These are phyloP conservation scores for Fennellomyces sp. DNA, from an alignment of 371 early-diverging fungal species.

Conservation along the genomic window DNA sequence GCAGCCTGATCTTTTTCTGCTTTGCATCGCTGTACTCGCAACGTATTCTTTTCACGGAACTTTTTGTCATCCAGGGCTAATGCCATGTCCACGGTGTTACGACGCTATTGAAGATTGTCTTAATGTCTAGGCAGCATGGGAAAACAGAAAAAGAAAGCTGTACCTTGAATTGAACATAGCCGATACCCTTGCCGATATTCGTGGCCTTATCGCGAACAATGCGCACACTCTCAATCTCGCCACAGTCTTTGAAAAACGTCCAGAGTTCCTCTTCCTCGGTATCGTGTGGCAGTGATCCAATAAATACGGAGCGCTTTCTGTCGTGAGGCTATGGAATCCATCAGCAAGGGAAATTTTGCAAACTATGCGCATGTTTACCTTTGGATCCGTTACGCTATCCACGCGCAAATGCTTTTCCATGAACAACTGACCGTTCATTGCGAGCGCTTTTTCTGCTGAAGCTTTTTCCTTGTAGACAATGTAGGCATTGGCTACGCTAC, in stretches of 20 bases:
- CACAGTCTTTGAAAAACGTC: conserved; percentile 81
- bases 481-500: conserved; percentile 88
- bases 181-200: conserved; percentile 95
- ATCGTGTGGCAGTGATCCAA: conserved; percentile 91
- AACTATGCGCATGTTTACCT: conserved; percentile 21
- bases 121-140: neutral
- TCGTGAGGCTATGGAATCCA: conserved; percentile 59
- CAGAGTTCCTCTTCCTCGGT: conserved; percentile 88
- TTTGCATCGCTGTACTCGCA: conserved; percentile 68
- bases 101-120: conserved; percentile 34
- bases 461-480: conserved; percentile 74
- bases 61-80: conserved; percentile 78
- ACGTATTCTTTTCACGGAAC: conserved; percentile 56
- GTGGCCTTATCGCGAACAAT: conserved; percentile 86
- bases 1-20: conserved; percentile 17
- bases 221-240: conserved; percentile 85
- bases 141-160: neutral
- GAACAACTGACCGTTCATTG: conserved; percentile 80
- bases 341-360: neutral
- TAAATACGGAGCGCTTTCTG: conserved; percentile 84
- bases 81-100: conserved; percentile 76
- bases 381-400: conserved; percentile 65
- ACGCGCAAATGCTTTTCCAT: conserved; percentile 89
- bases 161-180: conserved; percentile 78
- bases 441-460: conserved; percentile 65